phyloP scores from a whole-genome alignment of 2,329 filamentous ascomycete genomes.

The Alternaria panax region DNA sequence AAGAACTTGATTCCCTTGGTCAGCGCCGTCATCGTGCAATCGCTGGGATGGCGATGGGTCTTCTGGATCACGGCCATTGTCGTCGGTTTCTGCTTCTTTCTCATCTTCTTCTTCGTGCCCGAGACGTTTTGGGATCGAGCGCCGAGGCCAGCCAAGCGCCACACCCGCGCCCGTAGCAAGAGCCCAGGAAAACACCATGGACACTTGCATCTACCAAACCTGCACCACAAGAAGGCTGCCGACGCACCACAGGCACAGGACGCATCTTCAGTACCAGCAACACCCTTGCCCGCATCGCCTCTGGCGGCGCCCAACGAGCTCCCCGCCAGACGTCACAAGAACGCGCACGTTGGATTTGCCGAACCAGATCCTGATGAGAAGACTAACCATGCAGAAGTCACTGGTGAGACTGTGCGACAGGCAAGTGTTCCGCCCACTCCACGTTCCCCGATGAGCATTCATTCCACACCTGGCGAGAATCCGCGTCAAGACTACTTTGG shows the following conservation, averaged over 20 bases:
- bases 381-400: slow-evolving; percentile 52
- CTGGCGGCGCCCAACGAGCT: slow-evolving; percentile 7
- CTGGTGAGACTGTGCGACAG: slow-evolving; percentile 35
- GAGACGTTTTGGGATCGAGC: slow-evolving; percentile 96
- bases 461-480: slow-evolving; percentile 56
- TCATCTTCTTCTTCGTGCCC: slow-evolving; percentile 89
- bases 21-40: slow-evolving; percentile 82
- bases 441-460: slow-evolving; percentile 24
- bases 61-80: slow-evolving; percentile 89
- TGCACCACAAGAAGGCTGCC: slow-evolving; percentile 30
- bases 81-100: slow-evolving; percentile 71
- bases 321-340: slow-evolving; percentile 18
- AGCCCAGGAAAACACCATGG: slow-evolving; percentile 40
- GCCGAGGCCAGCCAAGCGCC: slow-evolving; percentile 60
- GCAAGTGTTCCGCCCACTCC: slow-evolving; percentile 18
- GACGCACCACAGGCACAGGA: slow-evolving; percentile 11
- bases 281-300: slow-evolving; percentile 13
- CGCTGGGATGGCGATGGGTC: slow-evolving; percentile 85
- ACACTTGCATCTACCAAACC: slow-evolving; percentile 33
- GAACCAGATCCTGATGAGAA: slow-evolving; percentile 25
- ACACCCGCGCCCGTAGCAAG: slow-evolving; percentile 41
- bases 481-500: slow-evolving; percentile 24
- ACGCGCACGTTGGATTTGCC: slow-evolving; percentile 62
- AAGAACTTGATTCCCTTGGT: slow-evolving; percentile 91
- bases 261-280: background rate